Evolutionary conservation across 257 asterid genomes (phyloP).

Genomic region (Jacaranda mimosifolia): DNA sequence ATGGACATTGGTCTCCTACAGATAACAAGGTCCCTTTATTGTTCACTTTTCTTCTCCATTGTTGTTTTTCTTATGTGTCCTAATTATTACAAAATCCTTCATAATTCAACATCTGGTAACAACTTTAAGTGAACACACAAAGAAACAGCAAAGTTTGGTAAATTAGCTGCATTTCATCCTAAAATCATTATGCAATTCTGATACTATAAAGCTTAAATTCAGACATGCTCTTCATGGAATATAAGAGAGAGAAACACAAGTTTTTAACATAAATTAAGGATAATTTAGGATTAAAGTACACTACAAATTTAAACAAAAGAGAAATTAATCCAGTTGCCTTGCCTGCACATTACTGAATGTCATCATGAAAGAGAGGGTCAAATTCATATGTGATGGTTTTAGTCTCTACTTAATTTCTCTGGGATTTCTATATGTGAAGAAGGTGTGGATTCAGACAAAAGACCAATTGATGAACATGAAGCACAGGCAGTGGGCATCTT

Average conservation of each 20-base stretch:
- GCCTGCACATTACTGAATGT: conserved; percentile 14
- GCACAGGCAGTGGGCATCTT: conserved; percentile 86
- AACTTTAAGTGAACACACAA: no score
- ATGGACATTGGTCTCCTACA: no score
- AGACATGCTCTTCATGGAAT: background rate
- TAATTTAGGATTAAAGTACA: conserved; percentile 21
- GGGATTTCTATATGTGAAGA: background rate
- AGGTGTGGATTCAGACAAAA: conserved; percentile 55
- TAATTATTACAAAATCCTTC: no score
- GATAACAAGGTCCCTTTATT: no score
- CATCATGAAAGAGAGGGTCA: background rate
- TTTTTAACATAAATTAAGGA: conserved; percentile 29
- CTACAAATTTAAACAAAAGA: conserved; percentile 35
- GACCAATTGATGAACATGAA: conserved; percentile 93
- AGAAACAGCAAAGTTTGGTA: no score
- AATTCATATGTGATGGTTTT: conserved; percentile 31
- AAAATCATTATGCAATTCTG: no score
- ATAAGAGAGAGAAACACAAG: background rate
- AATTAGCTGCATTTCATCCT: no score
- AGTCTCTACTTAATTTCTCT: conserved; percentile 3
- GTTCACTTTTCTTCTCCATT: no score
- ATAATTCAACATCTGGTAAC: no score
- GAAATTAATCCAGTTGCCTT: conserved; percentile 25
- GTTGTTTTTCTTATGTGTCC: no score
- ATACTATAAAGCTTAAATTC: no score